Base-by-base conservation (phyloP, 1,139 yeast genomes). In the Saccharomyces hybrid region DNA sequence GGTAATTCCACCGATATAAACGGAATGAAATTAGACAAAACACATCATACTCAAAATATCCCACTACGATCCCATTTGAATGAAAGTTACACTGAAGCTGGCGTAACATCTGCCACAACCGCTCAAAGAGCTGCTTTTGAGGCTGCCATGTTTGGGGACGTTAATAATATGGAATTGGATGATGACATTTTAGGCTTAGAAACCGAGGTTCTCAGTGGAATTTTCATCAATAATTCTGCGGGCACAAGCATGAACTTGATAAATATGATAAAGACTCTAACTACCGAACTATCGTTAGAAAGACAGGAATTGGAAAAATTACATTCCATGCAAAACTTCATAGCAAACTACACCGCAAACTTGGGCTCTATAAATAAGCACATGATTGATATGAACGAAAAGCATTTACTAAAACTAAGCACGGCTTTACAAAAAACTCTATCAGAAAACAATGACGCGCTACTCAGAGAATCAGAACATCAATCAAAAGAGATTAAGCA, bases 141-240 rank as follows among this genome's bases (percentile, higher is more conserved):
- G 65, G 83, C 82, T 25, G 86, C 95, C 1, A 77, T 89, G 63
- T 89, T 88, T 71, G 91, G 96, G 46, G 95, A 87, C 64, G 80
- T 86, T 29, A 79, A 79, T 61, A 79, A 85, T 7, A 71, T 80
- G 9, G 73, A 72, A 47, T 65, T 85, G 44, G 91, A 86, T 60
- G 87, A 83, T 55, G 73, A 77, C 49, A 73, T 85, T 8, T 68
- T 83, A 54, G 85, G 86, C 2, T 74, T 81, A 34, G 78, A 80
- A 54, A 77, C 81, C 25, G 78, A 77, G 58, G 75, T 80, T 5
- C 75, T 81, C 50, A 77, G 84, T 29, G 91, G 90, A 1, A 77
- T 83, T 47, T 83, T 81, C 66, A 79, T 80, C 61, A 84, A 82
- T 65, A 80, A 85, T 27, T 81, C 83, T 32, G 78, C 83, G 26